Evolutionary conservation across 768 basidiomycete species (phyloP), one percentile per base, ranked within the genome.

Genomic region (Lentinus tigrinus): DNA sequence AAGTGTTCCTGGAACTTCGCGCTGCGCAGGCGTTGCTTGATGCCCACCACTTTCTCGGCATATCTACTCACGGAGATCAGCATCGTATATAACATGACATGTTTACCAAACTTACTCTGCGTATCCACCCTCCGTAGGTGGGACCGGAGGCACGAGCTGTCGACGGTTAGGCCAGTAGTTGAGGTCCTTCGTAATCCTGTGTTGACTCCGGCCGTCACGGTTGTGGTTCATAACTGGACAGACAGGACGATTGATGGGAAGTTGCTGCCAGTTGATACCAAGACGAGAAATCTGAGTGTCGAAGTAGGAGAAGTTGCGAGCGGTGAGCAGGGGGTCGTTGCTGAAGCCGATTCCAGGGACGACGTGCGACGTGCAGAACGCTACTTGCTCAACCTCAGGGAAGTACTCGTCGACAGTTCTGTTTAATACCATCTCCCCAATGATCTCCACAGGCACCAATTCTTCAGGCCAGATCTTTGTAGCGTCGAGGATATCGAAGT

Each of bases 381-480:
- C 93, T 52, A 87, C 87, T 72, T 94, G 93, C 72, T 96, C 94
- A 6, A 85, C 85, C 74, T 95, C 92, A 11, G 91, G 74, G 74
- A 95, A 95, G 75, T 82, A 95, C 65, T 91, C 89, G 52, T 88
- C 82, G 24, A 87, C 85, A 0, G 73, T 77, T 23, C 82, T 77
- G 64, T 89, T 77, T 34, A 90, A 70, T 2, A 85, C 81, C 64
- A 95, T 72, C 69, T 89, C 88, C 36, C 93, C 93, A 48, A 95
- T 87, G 61, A 82, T 77, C 63, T 88, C 77, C 14, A 95, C 75
- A 0, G 93, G 92, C 0, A 94, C 85, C 3, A 87, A 70, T 54
- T 93, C 89, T 69, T 93, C 85, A 0, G 92, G 91, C 84, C 91
- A 91, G 40, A 93, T 67, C 73, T 95, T 95, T 17, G 93, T 93